Evolutionary conservation across 176 grass and related monocot genomes (phyloP).

Genomic region (Carex scoparia): DNA sequence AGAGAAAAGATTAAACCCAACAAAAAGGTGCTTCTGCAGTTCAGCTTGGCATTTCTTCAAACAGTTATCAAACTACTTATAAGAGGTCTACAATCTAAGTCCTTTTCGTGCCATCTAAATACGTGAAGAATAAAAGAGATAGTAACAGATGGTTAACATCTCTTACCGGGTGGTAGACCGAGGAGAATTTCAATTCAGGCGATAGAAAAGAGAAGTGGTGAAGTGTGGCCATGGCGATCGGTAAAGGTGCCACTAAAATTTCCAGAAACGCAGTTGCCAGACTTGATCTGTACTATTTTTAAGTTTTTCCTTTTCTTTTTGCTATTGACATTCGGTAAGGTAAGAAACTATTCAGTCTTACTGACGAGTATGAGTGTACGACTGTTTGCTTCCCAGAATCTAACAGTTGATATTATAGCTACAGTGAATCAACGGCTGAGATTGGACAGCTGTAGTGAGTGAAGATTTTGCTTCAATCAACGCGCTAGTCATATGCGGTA

Average conservation of each 20-base stretch:
- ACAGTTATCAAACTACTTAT: not conserved
- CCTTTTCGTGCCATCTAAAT: not conserved
- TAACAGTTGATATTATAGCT: too few species aligned
- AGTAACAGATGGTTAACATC: not conserved
- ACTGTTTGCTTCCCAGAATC: too few species aligned
- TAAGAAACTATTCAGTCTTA: not conserved
- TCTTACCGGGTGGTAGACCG: not conserved
- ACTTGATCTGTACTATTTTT: not conserved
- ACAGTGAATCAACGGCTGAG: not conserved
- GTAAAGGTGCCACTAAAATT: not conserved
- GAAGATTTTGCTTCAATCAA: too few species aligned
- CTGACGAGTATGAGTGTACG: too few species aligned
- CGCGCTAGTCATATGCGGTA: too few species aligned
- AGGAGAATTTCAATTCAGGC: not conserved
- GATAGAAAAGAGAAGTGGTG: not conserved
- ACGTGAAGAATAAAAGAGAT: not conserved
- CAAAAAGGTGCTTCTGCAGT: not conserved
- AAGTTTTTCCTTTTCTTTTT: not conserved
- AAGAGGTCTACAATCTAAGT: not conserved
- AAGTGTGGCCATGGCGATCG: not conserved
- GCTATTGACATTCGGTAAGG: not conserved
- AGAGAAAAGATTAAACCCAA: not conserved
- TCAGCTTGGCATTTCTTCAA: conserved; percentile 15
- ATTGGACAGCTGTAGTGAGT: not conserved
- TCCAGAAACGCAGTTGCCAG: not conserved